Conservation (phyloP, 1,284 basidiomycete species). For the Fomitiporia mediterranea region DNA sequence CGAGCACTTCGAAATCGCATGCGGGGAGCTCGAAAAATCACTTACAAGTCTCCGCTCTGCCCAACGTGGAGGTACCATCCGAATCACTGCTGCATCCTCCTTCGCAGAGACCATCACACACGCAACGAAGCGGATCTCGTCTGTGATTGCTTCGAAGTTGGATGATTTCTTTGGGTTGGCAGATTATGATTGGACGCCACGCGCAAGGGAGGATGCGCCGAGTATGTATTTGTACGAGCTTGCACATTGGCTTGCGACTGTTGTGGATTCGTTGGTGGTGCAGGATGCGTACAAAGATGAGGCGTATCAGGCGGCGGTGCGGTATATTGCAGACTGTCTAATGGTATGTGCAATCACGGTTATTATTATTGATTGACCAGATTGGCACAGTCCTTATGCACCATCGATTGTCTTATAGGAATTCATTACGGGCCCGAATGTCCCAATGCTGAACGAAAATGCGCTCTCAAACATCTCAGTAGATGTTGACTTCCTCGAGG, state of each 20-base stretch:
- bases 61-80: slow-evolving; percentile 78
- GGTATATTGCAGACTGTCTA: slow-evolving; percentile 81
- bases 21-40: slow-evolving; percentile 82
- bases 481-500: slow-evolving; percentile 83
- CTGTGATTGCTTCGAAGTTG: slow-evolving; percentile 88
- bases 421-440: slow-evolving; percentile 72
- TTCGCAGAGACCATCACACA: slow-evolving; percentile 69
- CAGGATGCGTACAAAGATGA: slow-evolving; percentile 82
- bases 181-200: slow-evolving; percentile 91
- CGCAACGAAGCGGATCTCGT: slow-evolving; percentile 76
- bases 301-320: slow-evolving; percentile 81
- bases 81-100: slow-evolving; percentile 58
- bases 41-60: slow-evolving; percentile 80
- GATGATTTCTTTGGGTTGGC: slow-evolving; percentile 94
- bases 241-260: slow-evolving; percentile 93
- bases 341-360: slow-evolving; percentile 70
- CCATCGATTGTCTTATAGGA: too few relatives aligned
- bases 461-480: slow-evolving; percentile 79
- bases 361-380: too few relatives aligned
- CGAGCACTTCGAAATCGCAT: slow-evolving; percentile 88
- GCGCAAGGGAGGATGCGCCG: slow-evolving; percentile 60
- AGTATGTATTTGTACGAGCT: slow-evolving; percentile 95
- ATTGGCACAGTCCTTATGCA: too few relatives aligned
- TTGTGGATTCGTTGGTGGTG: slow-evolving; percentile 90
- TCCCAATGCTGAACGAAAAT: slow-evolving; percentile 84